These are phyloP conservation scores for Cyberlindnera japonica DNA, from an alignment of 805 yeast species.

Conservation along the genomic window DNA sequence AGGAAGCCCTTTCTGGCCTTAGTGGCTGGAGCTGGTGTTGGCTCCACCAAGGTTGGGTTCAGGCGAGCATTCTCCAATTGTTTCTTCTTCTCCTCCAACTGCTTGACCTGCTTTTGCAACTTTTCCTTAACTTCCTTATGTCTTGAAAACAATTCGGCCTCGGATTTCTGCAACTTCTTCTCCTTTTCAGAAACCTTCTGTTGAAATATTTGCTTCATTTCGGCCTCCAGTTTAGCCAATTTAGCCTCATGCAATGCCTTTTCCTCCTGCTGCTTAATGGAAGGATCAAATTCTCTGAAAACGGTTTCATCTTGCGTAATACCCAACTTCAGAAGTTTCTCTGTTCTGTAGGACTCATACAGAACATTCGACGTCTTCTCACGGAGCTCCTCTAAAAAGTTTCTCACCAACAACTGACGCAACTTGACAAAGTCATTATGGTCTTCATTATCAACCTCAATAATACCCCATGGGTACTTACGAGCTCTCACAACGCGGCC, in stretches of 20 bases:
- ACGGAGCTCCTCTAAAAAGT: slow-evolving; percentile 88
- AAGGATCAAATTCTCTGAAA: slow-evolving; percentile 94
- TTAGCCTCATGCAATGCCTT: slow-evolving; percentile 90
- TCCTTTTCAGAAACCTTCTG: slow-evolving; percentile 96
- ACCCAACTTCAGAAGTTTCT: slow-evolving; percentile 76
- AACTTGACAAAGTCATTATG: slow-evolving; percentile 90
- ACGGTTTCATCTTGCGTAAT: slow-evolving; percentile 89
- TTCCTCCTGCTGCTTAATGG: slow-evolving; percentile 89
- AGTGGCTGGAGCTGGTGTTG: slow-evolving; percentile 38
- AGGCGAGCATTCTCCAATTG: slow-evolving; percentile 64
- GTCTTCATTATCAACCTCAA: slow-evolving; percentile 91
- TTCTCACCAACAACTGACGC: slow-evolving; percentile 84
- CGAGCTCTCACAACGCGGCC: slow-evolving; percentile 88
- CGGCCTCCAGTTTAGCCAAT: slow-evolving; percentile 89
- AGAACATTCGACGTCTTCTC: slow-evolving; percentile 73
- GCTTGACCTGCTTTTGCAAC: slow-evolving; percentile 79
- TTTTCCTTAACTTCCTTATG: slow-evolving; percentile 98
- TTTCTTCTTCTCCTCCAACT: slow-evolving; percentile 86
- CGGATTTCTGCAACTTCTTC: slow-evolving; percentile 92
- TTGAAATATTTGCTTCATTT: slow-evolving; percentile 95
- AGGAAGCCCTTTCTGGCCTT: slow-evolving; percentile 79
- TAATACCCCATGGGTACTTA: slow-evolving; percentile 93
- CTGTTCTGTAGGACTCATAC: slow-evolving; percentile 87
- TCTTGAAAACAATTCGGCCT: slow-evolving; percentile 90
- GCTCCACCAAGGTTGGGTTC: slow-evolving; percentile 35